Percentiles rank a stretch among this genome's conserved stretches.
These are phyloP conservation scores for Penicillium atrosanguineum DNA, from an alignment of 495 filamentous ascomycete genomes.

Conservation along the genomic window DNA sequence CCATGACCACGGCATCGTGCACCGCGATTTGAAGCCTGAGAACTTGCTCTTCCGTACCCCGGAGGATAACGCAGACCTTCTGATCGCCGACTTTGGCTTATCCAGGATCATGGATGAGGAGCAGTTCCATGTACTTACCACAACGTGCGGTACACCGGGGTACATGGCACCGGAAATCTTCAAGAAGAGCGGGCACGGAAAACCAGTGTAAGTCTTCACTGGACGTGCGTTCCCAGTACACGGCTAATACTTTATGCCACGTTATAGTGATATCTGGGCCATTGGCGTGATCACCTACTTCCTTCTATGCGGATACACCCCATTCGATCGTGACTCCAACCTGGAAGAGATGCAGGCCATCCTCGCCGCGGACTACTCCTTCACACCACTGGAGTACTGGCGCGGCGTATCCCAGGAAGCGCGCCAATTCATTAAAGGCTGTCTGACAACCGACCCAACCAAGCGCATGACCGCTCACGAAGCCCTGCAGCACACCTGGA, in stretches of 20 bases:
- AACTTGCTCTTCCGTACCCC: conserved; percentile 56
- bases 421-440: conserved; percentile 84
- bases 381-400: conserved; percentile 97
- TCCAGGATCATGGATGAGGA: conserved; percentile 98
- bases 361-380: conserved; percentile 90
- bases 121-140: conserved; percentile 96
- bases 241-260: not conserved
- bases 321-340: conserved; percentile 95
- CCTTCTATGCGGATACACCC: conserved; percentile 95
- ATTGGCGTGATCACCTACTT: conserved; percentile 91
- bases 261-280: conserved; percentile 68
- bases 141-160: conserved; percentile 94
- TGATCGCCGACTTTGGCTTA: conserved; percentile 96
- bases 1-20: conserved; percentile 97
- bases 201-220: conserved; percentile 61
- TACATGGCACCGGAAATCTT: conserved; percentile 92
- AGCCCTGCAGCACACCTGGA: conserved; percentile 85
- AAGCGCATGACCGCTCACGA: conserved; percentile 92
- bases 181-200: conserved; percentile 74
- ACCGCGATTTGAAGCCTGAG: conserved; percentile 70
- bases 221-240: not conserved
- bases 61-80: conserved; percentile 61
- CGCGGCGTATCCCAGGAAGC: conserved; percentile 82
- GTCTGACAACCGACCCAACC: conserved; percentile 83
- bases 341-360: conserved; percentile 99